A percentile compares a stretch with the other conserved stretches of the same genome.
phyloP scores from a whole-genome alignment of 495 filamentous ascomycete genomes.

The Daldinia concentrica region DNA sequence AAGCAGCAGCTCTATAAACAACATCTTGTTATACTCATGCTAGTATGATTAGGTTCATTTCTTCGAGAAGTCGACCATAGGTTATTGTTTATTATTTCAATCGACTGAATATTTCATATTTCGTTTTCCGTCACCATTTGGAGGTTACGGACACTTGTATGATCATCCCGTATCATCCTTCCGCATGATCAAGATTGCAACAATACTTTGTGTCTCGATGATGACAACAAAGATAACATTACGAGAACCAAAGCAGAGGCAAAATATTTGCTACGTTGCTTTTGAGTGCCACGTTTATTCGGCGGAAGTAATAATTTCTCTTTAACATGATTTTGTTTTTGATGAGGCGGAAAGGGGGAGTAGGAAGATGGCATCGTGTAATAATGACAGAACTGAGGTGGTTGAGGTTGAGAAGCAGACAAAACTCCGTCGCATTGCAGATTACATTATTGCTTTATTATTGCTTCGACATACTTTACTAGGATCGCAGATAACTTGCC shows the following conservation, averaged over 20 bases:
- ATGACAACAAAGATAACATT: not conserved
- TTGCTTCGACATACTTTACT: not conserved
- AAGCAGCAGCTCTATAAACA: constrained; percentile 26
- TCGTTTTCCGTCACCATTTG: constrained; percentile 9
- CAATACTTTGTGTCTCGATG: not conserved
- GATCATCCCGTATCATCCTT: constrained; percentile 6
- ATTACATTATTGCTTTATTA: not conserved
- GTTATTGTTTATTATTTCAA: constrained; percentile 4
- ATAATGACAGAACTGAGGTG: not conserved
- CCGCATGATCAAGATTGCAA: not conserved
- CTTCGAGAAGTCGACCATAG: constrained; percentile 41
- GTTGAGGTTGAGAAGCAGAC: not conserved
- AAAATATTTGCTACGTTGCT: constrained; percentile 1
- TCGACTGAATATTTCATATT: constrained; percentile 12
- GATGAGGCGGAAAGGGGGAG: not conserved
- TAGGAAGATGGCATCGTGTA: not conserved
- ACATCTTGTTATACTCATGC: constrained; percentile 31
- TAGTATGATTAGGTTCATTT: constrained; percentile 42
- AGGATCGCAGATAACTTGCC: not conserved
- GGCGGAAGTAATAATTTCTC: constrained; percentile 1
- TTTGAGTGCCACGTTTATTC: not conserved
- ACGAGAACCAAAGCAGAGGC: not conserved
- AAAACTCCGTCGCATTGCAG: not conserved
- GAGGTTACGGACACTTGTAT: constrained; percentile 3
- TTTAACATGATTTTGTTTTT: constrained; percentile 4